These are phyloP conservation scores for Trifolium pratense DNA, from an alignment of 306 rosid species.

Conservation along the genomic window DNA sequence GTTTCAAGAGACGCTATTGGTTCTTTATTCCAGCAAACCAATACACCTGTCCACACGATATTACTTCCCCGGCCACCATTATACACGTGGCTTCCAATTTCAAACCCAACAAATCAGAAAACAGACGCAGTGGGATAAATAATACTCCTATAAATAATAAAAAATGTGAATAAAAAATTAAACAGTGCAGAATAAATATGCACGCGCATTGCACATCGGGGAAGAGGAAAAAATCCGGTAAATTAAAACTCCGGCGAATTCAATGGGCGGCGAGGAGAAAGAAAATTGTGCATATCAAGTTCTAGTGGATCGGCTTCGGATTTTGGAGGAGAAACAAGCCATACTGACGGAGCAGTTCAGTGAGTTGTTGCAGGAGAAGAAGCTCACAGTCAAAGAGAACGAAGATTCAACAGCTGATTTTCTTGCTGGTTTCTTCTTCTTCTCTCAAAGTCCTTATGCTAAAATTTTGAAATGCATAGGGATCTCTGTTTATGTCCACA, in stretches of 20 bases:
- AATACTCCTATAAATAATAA: background rate
- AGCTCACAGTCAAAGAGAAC: background rate
- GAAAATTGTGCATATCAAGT: slow-evolving; percentile 19
- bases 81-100: slow-evolving; percentile 46
- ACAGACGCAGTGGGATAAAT: background rate
- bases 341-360: slow-evolving; percentile 53
- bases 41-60: slow-evolving; percentile 32
- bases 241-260: slow-evolving; percentile 39
- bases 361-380: slow-evolving; percentile 43
- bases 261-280: slow-evolving; percentile 43
- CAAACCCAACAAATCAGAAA: background rate
- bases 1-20: slow-evolving; percentile 31
- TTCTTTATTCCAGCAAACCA: background rate
- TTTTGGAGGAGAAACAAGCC: slow-evolving; percentile 58
- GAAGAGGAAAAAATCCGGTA: slow-evolving; percentile 22
- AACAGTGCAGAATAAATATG: background rate
- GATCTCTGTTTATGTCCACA: slow-evolving; percentile 61
- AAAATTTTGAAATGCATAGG: slow-evolving; percentile 64
- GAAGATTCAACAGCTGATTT: slow-evolving; percentile 35
- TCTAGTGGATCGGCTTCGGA: slow-evolving; percentile 57
- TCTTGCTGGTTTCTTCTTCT: slow-evolving; percentile 50
- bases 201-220: slow-evolving; percentile 43
- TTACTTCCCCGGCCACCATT: slow-evolving; percentile 9
- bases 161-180: slow-evolving; percentile 16
- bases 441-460: slow-evolving; percentile 50